A percentile compares a stretch with the other conserved stretches of the same genome.
phyloP scores from a whole-genome alignment of 1,284 basidiomycete genomes.

The Ceratobasidium sp. region DNA sequence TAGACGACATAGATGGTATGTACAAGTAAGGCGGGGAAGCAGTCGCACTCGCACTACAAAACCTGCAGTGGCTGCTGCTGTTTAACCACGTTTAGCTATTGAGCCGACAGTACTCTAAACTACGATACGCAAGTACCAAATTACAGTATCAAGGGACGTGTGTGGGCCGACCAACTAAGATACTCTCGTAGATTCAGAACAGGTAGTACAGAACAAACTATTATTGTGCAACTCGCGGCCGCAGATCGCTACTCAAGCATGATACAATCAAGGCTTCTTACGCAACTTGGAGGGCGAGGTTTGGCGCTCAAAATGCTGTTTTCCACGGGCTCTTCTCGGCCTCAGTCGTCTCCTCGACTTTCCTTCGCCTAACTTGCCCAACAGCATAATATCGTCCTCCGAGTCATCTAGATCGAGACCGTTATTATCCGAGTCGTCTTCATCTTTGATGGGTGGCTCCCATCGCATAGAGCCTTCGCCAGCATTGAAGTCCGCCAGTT shows the following conservation, averaged over 20 bases:
- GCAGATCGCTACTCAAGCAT: background rate
- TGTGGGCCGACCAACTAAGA: background rate
- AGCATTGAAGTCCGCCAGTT: conserved; percentile 18
- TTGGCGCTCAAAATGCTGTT: background rate
- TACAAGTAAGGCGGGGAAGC: too few species aligned
- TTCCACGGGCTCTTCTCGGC: background rate
- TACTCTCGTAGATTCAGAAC: background rate
- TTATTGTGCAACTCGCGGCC: background rate
- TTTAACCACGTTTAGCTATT: too few species aligned
- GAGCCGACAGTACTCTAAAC: too few species aligned
- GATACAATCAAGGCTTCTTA: background rate
- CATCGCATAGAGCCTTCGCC: conserved; percentile 42
- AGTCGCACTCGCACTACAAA: too few species aligned
- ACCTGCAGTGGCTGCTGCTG: too few species aligned
- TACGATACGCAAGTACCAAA: too few species aligned
- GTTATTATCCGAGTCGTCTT: conserved; percentile 3
- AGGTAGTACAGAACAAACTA: conserved; percentile 4
- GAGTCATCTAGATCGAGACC: conserved; percentile 8
- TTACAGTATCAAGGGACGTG: background rate
- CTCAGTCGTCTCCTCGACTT: conserved; percentile 1
- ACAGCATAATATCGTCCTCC: conserved; percentile 13
- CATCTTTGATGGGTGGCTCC: conserved; percentile 35
- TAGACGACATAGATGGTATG: too few species aligned
- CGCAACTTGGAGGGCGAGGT: conserved; percentile 1
- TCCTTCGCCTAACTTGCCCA: background rate